Conservation (phyloP, 2,329 filamentous ascomycete genomes). For the Colletotrichum godetiae region DNA sequence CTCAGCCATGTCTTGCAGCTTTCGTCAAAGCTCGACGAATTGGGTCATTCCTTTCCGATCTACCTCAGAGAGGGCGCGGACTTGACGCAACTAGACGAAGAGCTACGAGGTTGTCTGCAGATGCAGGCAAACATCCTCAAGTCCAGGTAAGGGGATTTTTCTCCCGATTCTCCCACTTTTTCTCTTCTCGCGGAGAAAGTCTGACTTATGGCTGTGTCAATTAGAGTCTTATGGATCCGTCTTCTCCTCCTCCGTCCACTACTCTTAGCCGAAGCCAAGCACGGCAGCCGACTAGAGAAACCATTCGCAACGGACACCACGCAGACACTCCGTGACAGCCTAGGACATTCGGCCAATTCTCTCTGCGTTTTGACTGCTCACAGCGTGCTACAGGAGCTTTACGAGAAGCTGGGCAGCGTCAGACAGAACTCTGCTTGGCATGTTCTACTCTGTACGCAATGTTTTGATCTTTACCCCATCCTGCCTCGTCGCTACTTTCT, state of each 20-base stretch:
- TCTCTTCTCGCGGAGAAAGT: not conserved
- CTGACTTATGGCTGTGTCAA: not conserved
- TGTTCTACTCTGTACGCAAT: constrained; percentile 1
- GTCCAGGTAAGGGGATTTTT: not conserved
- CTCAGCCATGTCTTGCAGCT: not conserved
- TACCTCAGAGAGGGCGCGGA: not conserved
- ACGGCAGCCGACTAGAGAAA: not conserved
- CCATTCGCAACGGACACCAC: not conserved
- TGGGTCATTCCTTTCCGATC: not conserved
- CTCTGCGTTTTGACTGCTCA: constrained; percentile 19
- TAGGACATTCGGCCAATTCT: not conserved
- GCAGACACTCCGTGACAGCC: not conserved
- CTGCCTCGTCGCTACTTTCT: not conserved
- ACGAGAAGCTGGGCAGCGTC: constrained; percentile 4
- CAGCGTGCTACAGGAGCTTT: constrained; percentile 4
- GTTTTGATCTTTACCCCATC: rapidly evolving
- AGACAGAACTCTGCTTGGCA: constrained; percentile 23
- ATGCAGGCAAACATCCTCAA: constrained; percentile 24
- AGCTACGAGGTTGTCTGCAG: not conserved
- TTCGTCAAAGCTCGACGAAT: not conserved
- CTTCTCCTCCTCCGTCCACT: not conserved
- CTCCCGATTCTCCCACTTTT: not conserved
- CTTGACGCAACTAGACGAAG: not conserved
- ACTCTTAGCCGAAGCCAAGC: constrained; percentile 5
- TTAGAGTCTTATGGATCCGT: not conserved